Evolutionary conservation across 331 rosid species (phyloP).

Genomic region (Pyracantha coccinea): DNA sequence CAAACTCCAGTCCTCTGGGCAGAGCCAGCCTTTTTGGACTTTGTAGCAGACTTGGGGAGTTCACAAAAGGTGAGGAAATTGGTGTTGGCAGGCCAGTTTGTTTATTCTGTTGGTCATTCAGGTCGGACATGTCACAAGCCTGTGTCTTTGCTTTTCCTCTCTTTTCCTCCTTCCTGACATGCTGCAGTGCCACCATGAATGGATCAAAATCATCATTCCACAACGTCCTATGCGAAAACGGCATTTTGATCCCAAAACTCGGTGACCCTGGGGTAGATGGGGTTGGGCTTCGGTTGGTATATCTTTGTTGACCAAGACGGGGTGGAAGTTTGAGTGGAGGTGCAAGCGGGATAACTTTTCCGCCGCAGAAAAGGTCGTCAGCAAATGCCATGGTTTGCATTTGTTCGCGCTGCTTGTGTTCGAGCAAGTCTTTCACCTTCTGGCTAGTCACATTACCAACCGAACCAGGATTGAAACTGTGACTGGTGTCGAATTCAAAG

Average conservation of each 20-base stretch:
- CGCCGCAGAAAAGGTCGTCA: slow-evolving; percentile 70
- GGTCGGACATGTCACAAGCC: slow-evolving; percentile 7
- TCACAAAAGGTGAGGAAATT: neutral
- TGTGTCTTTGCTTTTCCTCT: slow-evolving; percentile 11
- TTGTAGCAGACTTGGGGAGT: neutral
- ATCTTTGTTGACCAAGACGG: slow-evolving; percentile 27
- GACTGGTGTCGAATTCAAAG: slow-evolving; percentile 62
- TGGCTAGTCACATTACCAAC: neutral
- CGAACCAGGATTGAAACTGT: slow-evolving; percentile 17
- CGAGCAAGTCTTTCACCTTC: neutral
- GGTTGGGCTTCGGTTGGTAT: slow-evolving; percentile 7
- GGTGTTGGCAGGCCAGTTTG: neutral
- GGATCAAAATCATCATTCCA: slow-evolving; percentile 91
- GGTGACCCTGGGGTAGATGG: slow-evolving; percentile 40
- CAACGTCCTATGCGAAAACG: slow-evolving; percentile 24
- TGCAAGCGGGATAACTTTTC: slow-evolving; percentile 54
- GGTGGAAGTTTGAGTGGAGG: slow-evolving; percentile 89
- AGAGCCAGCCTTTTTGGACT: slow-evolving; percentile 21
- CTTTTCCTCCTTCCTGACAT: slow-evolving; percentile 38
- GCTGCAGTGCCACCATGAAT: slow-evolving; percentile 60
- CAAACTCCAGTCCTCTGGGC: slow-evolving; percentile 46
- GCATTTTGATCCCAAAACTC: slow-evolving; percentile 23
- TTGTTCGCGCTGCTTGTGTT: neutral
- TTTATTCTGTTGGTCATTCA: neutral
- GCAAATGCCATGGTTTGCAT: slow-evolving; percentile 61